Base-by-base conservation (phyloP, 2,329 filamentous ascomycete genomes). In the Ophiognomonia clavigignenti-juglandacearum region DNA sequence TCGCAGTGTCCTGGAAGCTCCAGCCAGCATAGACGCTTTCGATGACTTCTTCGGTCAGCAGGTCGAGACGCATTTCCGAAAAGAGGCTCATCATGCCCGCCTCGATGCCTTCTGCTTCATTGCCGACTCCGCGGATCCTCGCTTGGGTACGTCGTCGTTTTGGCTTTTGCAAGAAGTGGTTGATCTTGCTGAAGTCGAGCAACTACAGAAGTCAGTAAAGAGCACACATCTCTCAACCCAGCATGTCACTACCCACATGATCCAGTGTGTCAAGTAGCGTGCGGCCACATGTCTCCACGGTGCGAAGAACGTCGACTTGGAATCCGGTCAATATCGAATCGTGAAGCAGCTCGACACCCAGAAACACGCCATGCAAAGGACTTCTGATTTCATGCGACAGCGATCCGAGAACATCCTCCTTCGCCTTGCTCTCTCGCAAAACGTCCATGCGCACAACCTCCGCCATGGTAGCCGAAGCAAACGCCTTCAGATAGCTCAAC, bases 341-440 rank as follows among this genome's bases (percentile, higher is more conserved):
- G n/a, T 70, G 67, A 1, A 80, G 57, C 32, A 77, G 62, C 50
- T 77, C 73, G 4, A 69, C 70, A 53, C 63, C 78, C 1, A 73
- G 74, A 2, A 81, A 62, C 26, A 81, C 77, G 1, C 77, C 78
- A 51, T 81, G 77, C 1, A 82, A 63, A 2, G 78, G 77, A 3
- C 71, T 77, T 14, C 77, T 66, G 6, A 81, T 61, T 53, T 82
- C 78, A 57, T 82, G 77, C 20, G 73, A 77, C 37, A 81, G 72
- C 7, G 73, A 78, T 1, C 73, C 74, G 19, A 81, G 72, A 51
- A 81, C 76, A 47, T 78, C 74, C 0, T 71, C 71, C 57, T 44
- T 44, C 9, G 42, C 42, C 34, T 38, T 44, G 18, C 22, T 44
- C 16, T 78, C 77, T 14, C 58, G 53, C 4, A 61, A 38, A 0